These are phyloP conservation scores for Mycena rebaudengoi DNA, from an alignment of 768 basidiomycete genomes.

Conservation along the genomic window DNA sequence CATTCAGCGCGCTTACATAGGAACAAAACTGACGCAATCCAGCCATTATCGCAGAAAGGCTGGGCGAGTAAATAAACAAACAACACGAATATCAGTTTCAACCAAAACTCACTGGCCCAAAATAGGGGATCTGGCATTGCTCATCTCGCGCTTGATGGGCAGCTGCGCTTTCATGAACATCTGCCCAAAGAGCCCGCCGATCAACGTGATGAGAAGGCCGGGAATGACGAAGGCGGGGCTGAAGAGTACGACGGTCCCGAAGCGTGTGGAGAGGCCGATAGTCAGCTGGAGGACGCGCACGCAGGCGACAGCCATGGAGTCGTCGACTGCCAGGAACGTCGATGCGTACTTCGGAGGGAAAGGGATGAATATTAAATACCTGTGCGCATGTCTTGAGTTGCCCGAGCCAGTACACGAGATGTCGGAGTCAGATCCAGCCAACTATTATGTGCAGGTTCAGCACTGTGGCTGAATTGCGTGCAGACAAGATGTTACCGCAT, in stretches of 20 bases:
- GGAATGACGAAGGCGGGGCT: conserved; percentile 38
- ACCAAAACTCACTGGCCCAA: conserved; percentile 41
- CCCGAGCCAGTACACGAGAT: conserved; percentile 56
- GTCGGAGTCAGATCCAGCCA: conserved; percentile 61
- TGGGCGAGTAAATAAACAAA: not conserved
- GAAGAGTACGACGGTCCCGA: conserved; percentile 34
- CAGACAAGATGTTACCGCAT: conserved; percentile 40
- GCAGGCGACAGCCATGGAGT: conserved; percentile 17
- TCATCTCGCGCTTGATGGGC: conserved; percentile 32
- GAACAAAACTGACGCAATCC: conserved; percentile 40
- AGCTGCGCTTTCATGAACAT: conserved; percentile 34
- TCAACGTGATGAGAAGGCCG: conserved; percentile 31
- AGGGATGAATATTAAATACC: conserved; percentile 23
- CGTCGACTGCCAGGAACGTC: conserved; percentile 21
- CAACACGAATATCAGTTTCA: not conserved
- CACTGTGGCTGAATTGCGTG: not conserved
- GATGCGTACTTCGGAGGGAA: not conserved
- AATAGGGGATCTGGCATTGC: conserved; percentile 28
- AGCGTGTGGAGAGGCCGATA: conserved; percentile 32
- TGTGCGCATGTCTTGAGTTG: conserved; percentile 54
- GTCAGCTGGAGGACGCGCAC: conserved; percentile 15
- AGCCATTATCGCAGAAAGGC: conserved; percentile 51
- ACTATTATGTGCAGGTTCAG: conserved; percentile 41
- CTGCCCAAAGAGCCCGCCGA: conserved; percentile 39
- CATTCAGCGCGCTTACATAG: not conserved